phyloP scores from a whole-genome alignment of 2,329 filamentous ascomycete species.

The Cucurbitaria berberidis region DNA sequence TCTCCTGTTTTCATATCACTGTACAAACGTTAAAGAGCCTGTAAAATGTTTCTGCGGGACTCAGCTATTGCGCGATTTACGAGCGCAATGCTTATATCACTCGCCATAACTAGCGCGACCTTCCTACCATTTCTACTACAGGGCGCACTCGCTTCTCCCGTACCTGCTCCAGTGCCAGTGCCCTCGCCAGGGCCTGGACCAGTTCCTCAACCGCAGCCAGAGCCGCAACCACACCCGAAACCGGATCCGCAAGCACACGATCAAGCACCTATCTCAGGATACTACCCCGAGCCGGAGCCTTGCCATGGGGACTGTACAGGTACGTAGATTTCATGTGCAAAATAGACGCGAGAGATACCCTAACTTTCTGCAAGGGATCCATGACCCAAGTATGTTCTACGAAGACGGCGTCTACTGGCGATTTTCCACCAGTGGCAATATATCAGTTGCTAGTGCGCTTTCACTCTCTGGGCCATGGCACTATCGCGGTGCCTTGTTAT shows the following conservation, averaged over 20 bases:
- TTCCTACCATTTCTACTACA: constrained; percentile 19
- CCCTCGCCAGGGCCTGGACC: not conserved
- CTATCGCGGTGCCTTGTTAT: constrained; percentile 52
- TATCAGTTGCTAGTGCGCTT: constrained; percentile 54
- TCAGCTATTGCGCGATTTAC: constrained; percentile 7
- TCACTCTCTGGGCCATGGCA: constrained; percentile 57
- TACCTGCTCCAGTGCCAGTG: not conserved
- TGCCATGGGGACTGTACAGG: constrained; percentile 49
- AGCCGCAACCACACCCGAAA: not conserved
- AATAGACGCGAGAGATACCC: not conserved
- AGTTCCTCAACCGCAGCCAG: not conserved
- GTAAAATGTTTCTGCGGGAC: not conserved
- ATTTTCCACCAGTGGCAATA: constrained; percentile 57
- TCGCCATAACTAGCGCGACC: constrained; percentile 17
- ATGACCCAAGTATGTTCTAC: constrained; percentile 55
- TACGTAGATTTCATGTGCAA: not conserved
- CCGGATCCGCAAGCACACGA: constrained; percentile 3
- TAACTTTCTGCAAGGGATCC: constrained; percentile 24
- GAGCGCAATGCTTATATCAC: constrained; percentile 13
- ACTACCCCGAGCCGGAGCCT: constrained; percentile 41
- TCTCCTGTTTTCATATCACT: not conserved
- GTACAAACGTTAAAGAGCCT: not conserved
- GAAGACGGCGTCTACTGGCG: constrained; percentile 57
- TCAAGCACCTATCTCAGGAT: not conserved
- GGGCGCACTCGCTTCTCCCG: not conserved